Evolutionary conservation across 768 basidiomycete genomes (phyloP), one percentile per base, ranked within the genome.

Genomic region (Auricularia sp.): DNA sequence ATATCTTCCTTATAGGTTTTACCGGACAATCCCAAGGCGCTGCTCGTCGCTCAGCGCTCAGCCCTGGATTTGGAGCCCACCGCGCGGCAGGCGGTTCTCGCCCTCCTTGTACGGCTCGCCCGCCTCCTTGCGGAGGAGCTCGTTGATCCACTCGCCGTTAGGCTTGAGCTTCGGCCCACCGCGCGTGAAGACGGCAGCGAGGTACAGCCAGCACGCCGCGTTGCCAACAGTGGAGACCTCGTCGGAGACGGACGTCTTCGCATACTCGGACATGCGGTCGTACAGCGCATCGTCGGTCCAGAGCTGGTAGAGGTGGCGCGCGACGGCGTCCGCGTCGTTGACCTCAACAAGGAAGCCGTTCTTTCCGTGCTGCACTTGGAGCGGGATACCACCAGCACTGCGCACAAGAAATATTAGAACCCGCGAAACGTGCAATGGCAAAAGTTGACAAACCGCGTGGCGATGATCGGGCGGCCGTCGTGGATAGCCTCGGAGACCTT

Each of bases 401-500:
- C 29, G 29, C 2, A 42, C 39, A 4, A 7, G 3, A 14, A 1
- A 42, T 42, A 14, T 42, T 14, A 42, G 29, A 29, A 29, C 29
- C 29, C 29, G 29, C 29, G 29, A 29, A 29, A 29, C 29, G 29
- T 29, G 29, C 29, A 29, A 29, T 29, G 29, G 29, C 29, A 29
- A 0, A 29, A 29, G 29, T 29, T 29, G 2, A 42, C 39, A 0
- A 14, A 42, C 81, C 71, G 72, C 62, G 81, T 87, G 7, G 91
- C 91, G 70, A 98, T 83, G 71, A 95, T 81, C 37, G 94, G 94
- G 68, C 90, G 89, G 66, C 90, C 90, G 36, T 92, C 86, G 75
- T 95, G 91, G 63, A 98, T 81, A n/a, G 91, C 92, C 77, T 96
- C 92, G 59, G 92, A 94, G 62, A 95, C 94, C 75, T 98, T 98